A percentile compares a stretch with the other conserved stretches of the same genome.
These are phyloP conservation scores for Mycena maculata DNA, from an alignment of 768 basidiomycete species.

Conservation along the genomic window DNA sequence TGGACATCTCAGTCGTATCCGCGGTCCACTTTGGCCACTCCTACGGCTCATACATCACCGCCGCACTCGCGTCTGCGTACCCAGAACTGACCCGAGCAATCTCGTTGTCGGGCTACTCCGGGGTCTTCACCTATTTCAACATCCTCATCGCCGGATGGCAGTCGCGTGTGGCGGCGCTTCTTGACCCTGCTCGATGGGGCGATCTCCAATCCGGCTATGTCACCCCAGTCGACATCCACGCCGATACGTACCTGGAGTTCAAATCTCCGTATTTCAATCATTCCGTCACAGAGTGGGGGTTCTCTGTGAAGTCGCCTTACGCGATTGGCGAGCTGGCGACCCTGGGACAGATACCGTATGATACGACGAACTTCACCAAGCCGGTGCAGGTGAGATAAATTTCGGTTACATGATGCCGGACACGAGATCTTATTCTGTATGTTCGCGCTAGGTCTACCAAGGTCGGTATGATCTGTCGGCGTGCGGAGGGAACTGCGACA, in stretches of 20 bases:
- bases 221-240: constrained; percentile 14
- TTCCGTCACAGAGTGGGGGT: constrained; percentile 16
- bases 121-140: constrained; percentile 25
- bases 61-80: constrained; percentile 20
- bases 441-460: constrained; percentile 22
- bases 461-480: constrained; percentile 20
- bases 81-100: constrained; percentile 19
- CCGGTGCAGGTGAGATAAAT: constrained; percentile 20
- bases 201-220: constrained; percentile 15
- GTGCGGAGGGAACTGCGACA: constrained; percentile 24
- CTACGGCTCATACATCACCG: constrained; percentile 24
- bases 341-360: constrained; percentile 17
- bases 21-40: constrained; percentile 24
- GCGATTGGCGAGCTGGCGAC: constrained; percentile 22
- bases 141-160: constrained; percentile 28
- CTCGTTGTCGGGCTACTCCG: constrained; percentile 25
- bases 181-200: constrained; percentile 15
- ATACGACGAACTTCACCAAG: constrained; percentile 24
- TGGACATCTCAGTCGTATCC: background rate
- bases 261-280: constrained; percentile 23
- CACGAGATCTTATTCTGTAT: too few relatives aligned
- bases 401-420: too few relatives aligned
- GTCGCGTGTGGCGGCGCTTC: constrained; percentile 19
- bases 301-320: constrained; percentile 20
- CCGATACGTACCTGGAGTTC: constrained; percentile 23